Evolutionary conservation across 2,329 filamentous ascomycete species (phyloP), one percentile per base, ranked within the genome.

Genomic region (Aspergillus fijiensis): DNA sequence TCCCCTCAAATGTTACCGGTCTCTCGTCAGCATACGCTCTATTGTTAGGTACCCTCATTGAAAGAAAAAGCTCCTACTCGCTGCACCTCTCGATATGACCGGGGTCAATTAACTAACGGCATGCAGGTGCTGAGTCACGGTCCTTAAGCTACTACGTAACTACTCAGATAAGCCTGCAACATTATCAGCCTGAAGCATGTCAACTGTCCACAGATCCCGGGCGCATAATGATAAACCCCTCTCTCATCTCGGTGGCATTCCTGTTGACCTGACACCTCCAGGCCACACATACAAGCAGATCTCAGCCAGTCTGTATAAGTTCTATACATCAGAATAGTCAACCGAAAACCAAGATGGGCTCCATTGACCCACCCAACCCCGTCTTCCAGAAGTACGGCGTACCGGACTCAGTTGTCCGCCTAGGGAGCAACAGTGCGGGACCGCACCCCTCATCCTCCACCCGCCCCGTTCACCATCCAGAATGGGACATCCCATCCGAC

Each of bases 381-480:
- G 51, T 59, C 19, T 59, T 59, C 45, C 51, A 59, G 16, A 42
- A 35, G 5, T 54, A 54, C 19, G 51, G 51, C 5, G 5, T 59
- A 14, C 39, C n/a, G 45, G 33, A 14, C 29, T 49, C 33, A 5
- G 39, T 45, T 45, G 12, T 9, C 12, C 51, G 48, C 12, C 33
- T 60, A 9, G 53, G 58, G 7, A 55, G 58, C 3, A 60, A 60
- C 33, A 60, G 49, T 10, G 27, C 52, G 3, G 58, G 58, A 2
- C 54, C 58, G 12, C 58, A 60, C 42, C 54, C 58, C 4, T 31
- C 58, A 4, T 60, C 58, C 7, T 19, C 33, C 14, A 45, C 16
- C 10, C 54, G 53, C 11, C 58, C 58, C 4, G 54, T 57, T 19
- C 58, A 60, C 29, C 48, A 45, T 25, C 39, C 53, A 4, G 58